Base-by-base conservation (phyloP, 2,329 filamentous ascomycete species). In the Aspergillus tanneri region DNA sequence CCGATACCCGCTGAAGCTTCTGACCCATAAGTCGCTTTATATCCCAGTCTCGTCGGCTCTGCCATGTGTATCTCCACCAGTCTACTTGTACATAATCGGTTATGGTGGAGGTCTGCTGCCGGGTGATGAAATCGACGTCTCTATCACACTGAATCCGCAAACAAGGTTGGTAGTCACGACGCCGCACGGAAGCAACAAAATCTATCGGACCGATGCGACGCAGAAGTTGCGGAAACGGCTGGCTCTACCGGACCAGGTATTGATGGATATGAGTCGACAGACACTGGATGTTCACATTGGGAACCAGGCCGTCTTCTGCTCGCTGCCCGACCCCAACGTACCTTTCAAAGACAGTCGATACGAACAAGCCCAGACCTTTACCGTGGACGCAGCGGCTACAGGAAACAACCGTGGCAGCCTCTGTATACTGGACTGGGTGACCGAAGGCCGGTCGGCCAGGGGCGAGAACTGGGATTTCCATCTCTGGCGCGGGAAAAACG, bases 31-130 rank as follows among this genome's bases (percentile, higher is more conserved):
- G 10, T 82, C 86, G 9, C 76, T 84, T 5, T 77, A 79, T 38
- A 75, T 80, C 34, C 79, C 84, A 47, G 77, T 80, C 45, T 58
- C 65, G 40, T 62, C 65, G 49, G 59, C 64, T 41, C 47, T 60
- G 27, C 55, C 55, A 28, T 59, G 60, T 37, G 41, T 45, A 21
- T 72, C 68, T 32, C 68, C 63, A 55, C 88, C 88, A 47, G 79
- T 90, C 7, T 82, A 93, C 25, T 84, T 96, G 32, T 97, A 96
- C 65, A 78, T 97, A 27, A 79, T 99, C 40, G 96, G 90, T 1
- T 99, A 97, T 66, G 93, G 93, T 41, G 93, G 93, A 35, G 93
- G 93, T 2, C 82, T 99, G 11, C 88, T 99, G 1, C 88, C 87
- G 10, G 90, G 91, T 32, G 93, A 99, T 68, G 77, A 81, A 54